phyloP scores from a whole-genome alignment of 345 rosid species.

The Leavenworthia alabamica region DNA sequence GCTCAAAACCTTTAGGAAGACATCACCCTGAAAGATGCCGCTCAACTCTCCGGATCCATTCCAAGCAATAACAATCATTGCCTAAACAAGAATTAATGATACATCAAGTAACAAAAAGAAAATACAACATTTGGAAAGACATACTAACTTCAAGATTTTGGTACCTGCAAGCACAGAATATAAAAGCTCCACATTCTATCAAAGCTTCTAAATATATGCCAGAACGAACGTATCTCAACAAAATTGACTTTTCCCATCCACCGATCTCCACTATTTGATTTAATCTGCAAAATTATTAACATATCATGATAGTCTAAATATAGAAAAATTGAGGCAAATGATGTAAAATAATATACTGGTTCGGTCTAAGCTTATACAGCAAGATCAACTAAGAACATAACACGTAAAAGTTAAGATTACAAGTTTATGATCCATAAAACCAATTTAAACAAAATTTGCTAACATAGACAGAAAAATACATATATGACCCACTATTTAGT shows the following conservation, averaged over 20 bases:
- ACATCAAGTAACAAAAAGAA: conserved; percentile 2
- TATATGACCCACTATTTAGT: neutral
- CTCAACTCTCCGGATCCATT: conserved; percentile 46
- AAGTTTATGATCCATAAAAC: neutral
- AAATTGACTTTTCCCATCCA: conserved; percentile 57
- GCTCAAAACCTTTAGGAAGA: conserved; percentile 49
- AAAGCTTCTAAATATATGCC: conserved; percentile 62
- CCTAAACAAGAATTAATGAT: conserved; percentile 30
- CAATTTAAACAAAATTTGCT: neutral
- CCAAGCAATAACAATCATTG: conserved; percentile 62
- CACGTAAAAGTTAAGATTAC: neutral
- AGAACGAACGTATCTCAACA: conserved; percentile 57
- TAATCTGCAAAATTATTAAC: conserved; percentile 28
- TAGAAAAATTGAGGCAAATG: neutral
- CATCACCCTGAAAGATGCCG: conserved; percentile 39
- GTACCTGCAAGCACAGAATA: conserved; percentile 53
- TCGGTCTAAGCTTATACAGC: neutral
- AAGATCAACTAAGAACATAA: neutral
- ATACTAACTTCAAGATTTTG: neutral
- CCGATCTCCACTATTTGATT: conserved; percentile 29
- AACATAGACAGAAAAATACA: neutral
- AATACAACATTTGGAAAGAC: conserved; percentile 2
- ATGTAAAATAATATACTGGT: neutral
- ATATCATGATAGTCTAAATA: neutral
- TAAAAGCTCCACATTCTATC: conserved; percentile 68